These are phyloP conservation scores for Fomitopsis schrenkii DNA, from an alignment of 1,284 basidiomycete genomes.

Conservation along the genomic window DNA sequence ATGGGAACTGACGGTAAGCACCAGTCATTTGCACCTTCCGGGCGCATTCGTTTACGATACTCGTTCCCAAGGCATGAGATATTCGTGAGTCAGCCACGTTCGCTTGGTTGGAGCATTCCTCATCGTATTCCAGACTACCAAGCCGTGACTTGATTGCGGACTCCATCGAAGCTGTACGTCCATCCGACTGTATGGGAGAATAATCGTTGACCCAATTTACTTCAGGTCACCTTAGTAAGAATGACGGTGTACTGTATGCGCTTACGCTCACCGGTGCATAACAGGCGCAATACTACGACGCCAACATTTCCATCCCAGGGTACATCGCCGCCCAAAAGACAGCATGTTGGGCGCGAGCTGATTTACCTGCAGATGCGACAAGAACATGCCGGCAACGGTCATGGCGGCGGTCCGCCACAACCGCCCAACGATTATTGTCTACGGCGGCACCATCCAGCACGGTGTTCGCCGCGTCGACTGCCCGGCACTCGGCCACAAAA, in stretches of 20 bases:
- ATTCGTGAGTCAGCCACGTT: constrained; percentile 52
- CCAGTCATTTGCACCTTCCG: neutral
- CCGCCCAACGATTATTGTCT: constrained; percentile 81
- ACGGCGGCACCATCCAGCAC: constrained; percentile 81
- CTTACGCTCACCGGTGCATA: neutral
- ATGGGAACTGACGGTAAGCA: constrained; percentile 76
- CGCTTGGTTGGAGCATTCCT: neutral
- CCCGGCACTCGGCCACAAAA: constrained; percentile 71
- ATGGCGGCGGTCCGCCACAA: constrained; percentile 85
- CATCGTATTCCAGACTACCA: constrained; percentile 54
- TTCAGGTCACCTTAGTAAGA: constrained; percentile 63
- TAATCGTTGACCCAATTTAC: neutral
- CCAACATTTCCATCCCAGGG: constrained; percentile 78
- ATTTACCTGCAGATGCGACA: constrained; percentile 57
- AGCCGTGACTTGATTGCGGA: constrained; percentile 90
- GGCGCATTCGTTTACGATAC: neutral
- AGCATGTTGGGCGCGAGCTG: neutral
- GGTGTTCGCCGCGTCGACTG: constrained; percentile 78
- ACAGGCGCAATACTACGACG: constrained; percentile 83
- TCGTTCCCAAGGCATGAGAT: constrained; percentile 61
- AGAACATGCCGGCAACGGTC: constrained; percentile 91
- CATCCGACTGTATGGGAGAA: neutral
- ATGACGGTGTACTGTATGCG: neutral
- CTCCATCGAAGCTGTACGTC: constrained; percentile 77
- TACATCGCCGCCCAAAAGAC: constrained; percentile 6